Evolutionary conservation across 441 rosid species (phyloP).

Genomic region (Dalechampia spathulata): DNA sequence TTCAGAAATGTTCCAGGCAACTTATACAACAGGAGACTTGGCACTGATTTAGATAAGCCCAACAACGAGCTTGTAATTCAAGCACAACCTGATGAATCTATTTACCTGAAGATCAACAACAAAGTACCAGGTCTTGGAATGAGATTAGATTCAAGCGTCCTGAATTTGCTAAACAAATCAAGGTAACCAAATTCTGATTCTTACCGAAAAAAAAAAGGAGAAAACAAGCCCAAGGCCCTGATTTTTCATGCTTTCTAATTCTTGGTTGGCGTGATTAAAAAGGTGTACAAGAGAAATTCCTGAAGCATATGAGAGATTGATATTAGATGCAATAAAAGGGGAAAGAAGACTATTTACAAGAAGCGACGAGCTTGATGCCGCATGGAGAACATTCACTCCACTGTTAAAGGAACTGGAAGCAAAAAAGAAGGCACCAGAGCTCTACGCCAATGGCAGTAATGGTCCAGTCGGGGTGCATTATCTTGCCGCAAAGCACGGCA

Average conservation of each 20-base stretch:
- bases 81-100: conserved; percentile 94
- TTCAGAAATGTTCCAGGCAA: conserved; percentile 93
- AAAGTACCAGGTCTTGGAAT: conserved; percentile 94
- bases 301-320: conserved; percentile 90
- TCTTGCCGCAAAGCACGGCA: conserved; percentile 83
- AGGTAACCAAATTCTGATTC: conserved; percentile 28
- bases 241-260: neutral
- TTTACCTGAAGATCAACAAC: conserved; percentile 85
- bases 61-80: conserved; percentile 88
- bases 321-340: conserved; percentile 81
- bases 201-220: neutral
- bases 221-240: too few species aligned
- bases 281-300: conserved; percentile 79
- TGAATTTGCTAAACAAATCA: conserved; percentile 64
- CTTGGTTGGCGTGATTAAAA: neutral
- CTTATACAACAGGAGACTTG: conserved; percentile 56
- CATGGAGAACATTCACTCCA: conserved; percentile 83
- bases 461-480: conserved; percentile 92
- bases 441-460: conserved; percentile 83
- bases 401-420: conserved; percentile 61
- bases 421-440: conserved; percentile 68
- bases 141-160: conserved; percentile 86
- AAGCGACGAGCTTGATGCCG: conserved; percentile 94
- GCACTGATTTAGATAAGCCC: conserved; percentile 66
- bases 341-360: conserved; percentile 81